phyloP scores from a whole-genome alignment of 495 filamentous ascomycete genomes.

The Durotheca rogersii region DNA sequence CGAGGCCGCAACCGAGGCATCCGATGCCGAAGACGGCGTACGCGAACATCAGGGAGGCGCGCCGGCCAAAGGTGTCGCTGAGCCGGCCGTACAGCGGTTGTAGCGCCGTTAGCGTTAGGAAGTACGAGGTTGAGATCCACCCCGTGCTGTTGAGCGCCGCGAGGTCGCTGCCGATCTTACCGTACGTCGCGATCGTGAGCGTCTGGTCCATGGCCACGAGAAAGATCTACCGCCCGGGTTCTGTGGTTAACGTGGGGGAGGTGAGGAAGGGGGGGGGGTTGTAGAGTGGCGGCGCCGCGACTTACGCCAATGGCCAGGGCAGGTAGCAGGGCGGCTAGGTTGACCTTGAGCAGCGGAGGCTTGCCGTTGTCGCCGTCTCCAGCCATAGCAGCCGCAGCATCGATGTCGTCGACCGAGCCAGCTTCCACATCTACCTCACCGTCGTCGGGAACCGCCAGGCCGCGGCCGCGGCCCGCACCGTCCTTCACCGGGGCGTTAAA shows the following conservation, averaged over 20 bases:
- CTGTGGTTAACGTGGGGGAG: too few relatives aligned
- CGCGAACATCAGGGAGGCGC: slow-evolving; percentile 68
- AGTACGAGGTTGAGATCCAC: slow-evolving; percentile 84
- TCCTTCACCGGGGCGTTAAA: background rate
- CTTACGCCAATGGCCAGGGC: slow-evolving; percentile 60
- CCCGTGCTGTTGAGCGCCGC: slow-evolving; percentile 75
- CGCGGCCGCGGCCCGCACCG: background rate
- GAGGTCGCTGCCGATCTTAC: slow-evolving; percentile 77
- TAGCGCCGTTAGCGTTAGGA: slow-evolving; percentile 76
- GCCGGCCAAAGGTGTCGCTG: slow-evolving; percentile 82
- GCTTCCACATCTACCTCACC: slow-evolving; percentile 29
- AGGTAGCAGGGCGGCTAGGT: slow-evolving; percentile 56
- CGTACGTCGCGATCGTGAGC: slow-evolving; percentile 76
- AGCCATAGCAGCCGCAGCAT: too few relatives aligned
- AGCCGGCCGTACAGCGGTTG: slow-evolving; percentile 79
- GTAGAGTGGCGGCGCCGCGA: slow-evolving; percentile 12
- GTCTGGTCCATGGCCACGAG: slow-evolving; percentile 78
- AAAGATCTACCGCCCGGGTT: slow-evolving; percentile 58
- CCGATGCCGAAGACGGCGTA: slow-evolving; percentile 75
- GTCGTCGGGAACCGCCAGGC: too few relatives aligned
- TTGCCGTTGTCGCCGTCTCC: slow-evolving; percentile 5
- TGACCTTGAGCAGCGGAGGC: slow-evolving; percentile 35
- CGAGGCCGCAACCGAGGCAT: slow-evolving; percentile 70
- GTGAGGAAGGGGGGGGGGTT: background rate
- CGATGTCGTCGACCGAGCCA: background rate